Evolutionary conservation across 2,329 filamentous ascomycete genomes (phyloP), one percentile per base, ranked within the genome.

Genomic region (Arachnomyces sp.): DNA sequence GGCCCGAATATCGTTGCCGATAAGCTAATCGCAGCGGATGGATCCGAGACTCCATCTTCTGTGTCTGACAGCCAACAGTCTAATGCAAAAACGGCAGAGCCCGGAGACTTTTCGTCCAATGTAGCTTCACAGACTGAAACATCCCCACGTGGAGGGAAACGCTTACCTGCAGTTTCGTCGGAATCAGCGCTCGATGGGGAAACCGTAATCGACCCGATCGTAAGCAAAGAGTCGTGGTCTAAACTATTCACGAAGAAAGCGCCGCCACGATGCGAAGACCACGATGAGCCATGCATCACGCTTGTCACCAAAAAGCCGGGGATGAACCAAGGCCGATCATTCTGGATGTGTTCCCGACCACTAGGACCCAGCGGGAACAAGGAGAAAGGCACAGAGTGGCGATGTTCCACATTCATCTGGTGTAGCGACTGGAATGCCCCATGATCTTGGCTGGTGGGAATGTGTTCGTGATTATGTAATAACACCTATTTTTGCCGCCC

Each of bases 231-330:
- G 55, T 83, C 82, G 15, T 96, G 92, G 92, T 81, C 79, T 3
- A 88, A 83, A 57, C 71, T 96, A 11, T 81, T 96, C 46, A 77
- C 81, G 12, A 87, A 83, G 59, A 80, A 84, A 42, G 67, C 77
- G 1, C 72, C 78, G 1, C 92, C 92, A 1, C 76, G 75, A 42
- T 98, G 92, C 57, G 88, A 95, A 52, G 66, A 68, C 35, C 92
- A 98, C 56, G 72, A 79, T 39, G 89, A 96, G 52, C 84, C 86
- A 2, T 96, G 92, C 62, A 84, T 88, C 48, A 86, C 74, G 48
- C 68, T 90, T 38, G 75, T 81, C 13, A 95, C 89, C 1, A 95
- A 90, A 67, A 96, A 96, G 57, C 73, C 86, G 1, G 92, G 92
- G 1, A 68, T 86, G 47, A 98, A 96, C 54, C 82, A 73, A 47